phyloP scores from a whole-genome alignment of 768 basidiomycete species.

The Pulveroboletus ravenelii region DNA sequence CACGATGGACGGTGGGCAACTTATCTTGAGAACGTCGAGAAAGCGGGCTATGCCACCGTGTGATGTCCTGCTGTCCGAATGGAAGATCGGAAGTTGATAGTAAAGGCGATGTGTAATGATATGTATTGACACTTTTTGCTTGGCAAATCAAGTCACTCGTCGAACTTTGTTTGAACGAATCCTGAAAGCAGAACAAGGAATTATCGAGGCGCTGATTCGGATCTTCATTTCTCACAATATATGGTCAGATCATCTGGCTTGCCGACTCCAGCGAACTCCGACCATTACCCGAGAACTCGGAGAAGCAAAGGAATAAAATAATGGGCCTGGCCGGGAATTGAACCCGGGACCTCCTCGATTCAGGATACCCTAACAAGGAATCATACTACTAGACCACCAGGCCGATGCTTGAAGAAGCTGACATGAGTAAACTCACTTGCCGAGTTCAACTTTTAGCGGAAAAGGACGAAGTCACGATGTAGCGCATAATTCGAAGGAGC shows the following conservation, averaged over 20 bases:
- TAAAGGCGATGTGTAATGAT: not conserved
- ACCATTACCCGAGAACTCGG: not conserved
- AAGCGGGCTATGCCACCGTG: conserved; percentile 27
- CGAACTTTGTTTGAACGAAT: not conserved
- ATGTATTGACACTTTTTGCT: not conserved
- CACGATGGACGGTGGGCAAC: conserved; percentile 38
- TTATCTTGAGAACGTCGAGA: conserved; percentile 28
- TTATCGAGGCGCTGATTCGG: not conserved
- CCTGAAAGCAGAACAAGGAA: not conserved
- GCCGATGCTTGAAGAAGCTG: conserved; percentile 20
- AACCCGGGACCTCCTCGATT: conserved; percentile 58
- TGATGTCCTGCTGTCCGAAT: conserved; percentile 1
- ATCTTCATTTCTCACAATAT: not conserved
- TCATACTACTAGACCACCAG: conserved; percentile 65
- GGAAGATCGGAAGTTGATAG: not conserved
- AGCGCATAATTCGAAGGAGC: conserved; percentile 5
- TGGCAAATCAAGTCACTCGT: not conserved
- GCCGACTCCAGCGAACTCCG: conserved; percentile 4
- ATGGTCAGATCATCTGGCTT: not conserved
- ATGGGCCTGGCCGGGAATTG: conserved; percentile 54
- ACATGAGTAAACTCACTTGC: not conserved
- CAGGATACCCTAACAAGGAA: conserved; percentile 52
- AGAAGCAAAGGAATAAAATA: not conserved
- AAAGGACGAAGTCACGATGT: not conserved
- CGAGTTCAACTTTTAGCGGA: not conserved